phyloP scores from a whole-genome alignment of 2,329 filamentous ascomycete species.

The Pseudovirgaria hyperparasitica region DNA sequence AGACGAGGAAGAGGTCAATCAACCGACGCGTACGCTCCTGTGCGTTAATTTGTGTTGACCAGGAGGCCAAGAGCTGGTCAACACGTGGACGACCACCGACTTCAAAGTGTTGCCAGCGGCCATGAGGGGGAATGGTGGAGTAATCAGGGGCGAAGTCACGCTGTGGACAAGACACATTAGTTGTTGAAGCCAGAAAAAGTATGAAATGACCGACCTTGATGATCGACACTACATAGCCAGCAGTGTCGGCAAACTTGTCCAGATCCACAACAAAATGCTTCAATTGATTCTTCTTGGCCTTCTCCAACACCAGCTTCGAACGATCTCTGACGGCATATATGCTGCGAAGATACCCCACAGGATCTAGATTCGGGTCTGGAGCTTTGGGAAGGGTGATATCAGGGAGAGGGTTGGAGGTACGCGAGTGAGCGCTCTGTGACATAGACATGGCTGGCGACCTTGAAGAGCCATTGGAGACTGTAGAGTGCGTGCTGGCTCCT shows the following conservation, averaged over 20 bases:
- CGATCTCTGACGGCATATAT: conserved; percentile 78
- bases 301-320: conserved; percentile 59
- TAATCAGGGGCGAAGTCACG: conserved; percentile 59
- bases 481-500: conserved; percentile 24
- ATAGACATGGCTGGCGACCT: conserved; percentile 36
- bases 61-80: conserved; percentile 56
- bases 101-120: conserved; percentile 72
- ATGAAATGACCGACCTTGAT: conserved; percentile 59
- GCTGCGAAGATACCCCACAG: conserved; percentile 81
- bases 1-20: conserved; percentile 67
- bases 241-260: conserved; percentile 70
- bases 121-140: conserved; percentile 69
- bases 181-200: neutral
- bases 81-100: conserved; percentile 67
- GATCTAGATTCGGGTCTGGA: conserved; percentile 78
- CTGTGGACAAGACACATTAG: conserved; percentile 25
- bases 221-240: conserved; percentile 77
- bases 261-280: conserved; percentile 84
- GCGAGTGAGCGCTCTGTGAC: conserved; percentile 22
- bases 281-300: conserved; percentile 64
- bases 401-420: conserved; percentile 39
- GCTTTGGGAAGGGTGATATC: conserved; percentile 72
- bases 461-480: conserved; percentile 35
- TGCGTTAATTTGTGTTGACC: conserved; percentile 55
- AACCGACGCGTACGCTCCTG: conserved; percentile 63